phyloP scores from a whole-genome alignment of 352 stramenopile species.

The Phytophthora syringae region DNA sequence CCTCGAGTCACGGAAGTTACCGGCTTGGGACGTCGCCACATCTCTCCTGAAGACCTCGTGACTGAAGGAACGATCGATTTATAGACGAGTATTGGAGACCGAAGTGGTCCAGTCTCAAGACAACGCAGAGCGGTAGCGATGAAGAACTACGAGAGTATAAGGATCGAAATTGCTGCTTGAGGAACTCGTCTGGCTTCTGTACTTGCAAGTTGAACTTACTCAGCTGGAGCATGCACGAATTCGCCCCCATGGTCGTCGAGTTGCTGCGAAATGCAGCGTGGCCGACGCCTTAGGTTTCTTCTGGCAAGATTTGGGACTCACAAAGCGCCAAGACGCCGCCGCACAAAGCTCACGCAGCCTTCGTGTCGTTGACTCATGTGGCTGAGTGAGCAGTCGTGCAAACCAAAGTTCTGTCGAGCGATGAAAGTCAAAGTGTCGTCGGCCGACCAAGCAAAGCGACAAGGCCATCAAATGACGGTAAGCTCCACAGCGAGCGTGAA shows the following conservation, averaged over 20 bases:
- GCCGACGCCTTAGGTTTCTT: neutral
- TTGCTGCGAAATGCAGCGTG: constrained; percentile 28
- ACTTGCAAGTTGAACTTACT: constrained; percentile 18
- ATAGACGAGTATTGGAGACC: constrained; percentile 5
- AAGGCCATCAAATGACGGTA: constrained; percentile 21
- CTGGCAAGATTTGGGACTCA: neutral
- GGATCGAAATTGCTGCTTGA: constrained; percentile 9
- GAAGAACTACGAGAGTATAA: constrained; percentile 25
- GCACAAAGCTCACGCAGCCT: constrained; percentile 31
- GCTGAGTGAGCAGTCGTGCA: too few species aligned
- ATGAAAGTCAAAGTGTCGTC: neutral
- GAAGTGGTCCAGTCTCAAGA: neutral
- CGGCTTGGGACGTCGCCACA: constrained; percentile 47
- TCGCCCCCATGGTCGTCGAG: constrained; percentile 18
- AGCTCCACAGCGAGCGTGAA: constrained; percentile 4
- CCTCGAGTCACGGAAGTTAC: constrained; percentile 44
- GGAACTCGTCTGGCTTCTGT: neutral
- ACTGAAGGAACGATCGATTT: neutral
- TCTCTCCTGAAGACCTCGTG: constrained; percentile 33
- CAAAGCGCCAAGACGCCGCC: too few species aligned
- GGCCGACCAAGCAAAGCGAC: neutral
- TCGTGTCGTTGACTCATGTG: constrained; percentile 21
- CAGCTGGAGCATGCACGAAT: neutral
- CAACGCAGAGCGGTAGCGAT: neutral
- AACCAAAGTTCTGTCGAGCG: constrained; percentile 1